Evolutionary conservation across 768 basidiomycete species (phyloP), one percentile per base, ranked within the genome.

Genomic region (Psilocybe cyanescens): DNA sequence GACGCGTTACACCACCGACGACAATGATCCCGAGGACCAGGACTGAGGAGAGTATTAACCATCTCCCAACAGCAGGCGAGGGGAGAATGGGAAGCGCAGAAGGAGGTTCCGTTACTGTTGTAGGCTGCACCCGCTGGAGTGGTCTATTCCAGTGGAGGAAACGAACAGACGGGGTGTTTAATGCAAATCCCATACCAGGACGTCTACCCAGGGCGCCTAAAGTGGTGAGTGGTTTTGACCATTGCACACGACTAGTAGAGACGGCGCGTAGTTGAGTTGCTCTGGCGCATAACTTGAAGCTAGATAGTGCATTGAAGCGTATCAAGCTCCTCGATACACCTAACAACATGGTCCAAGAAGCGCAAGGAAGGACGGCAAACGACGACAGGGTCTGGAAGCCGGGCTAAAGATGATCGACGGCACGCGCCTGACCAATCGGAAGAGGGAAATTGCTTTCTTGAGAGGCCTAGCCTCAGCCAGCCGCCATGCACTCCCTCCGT

Each of bases 1-100:
- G 84, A 46, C 97, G 90, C 2, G 97, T 99, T 61, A 99, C 85
- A 8, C 97, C 97, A 30, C 97, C 97, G 4, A 99, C 92, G 56
- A 99, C 90, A 68, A 99, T 88, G 71, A 99, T 93, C 17, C 88
- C 89, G 65, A 99, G 90, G 24, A 97, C 94, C 33, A 99, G 79
- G 4, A 85, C 86, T 0, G 95, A 91, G 14, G 94, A 96, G 54
- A 84, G 72, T 69, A 96, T 81, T 16, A 99, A 85, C 95, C 97
- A 98, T 60, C 83, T 80, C 6, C 89, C 91, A 9, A 97, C 91
- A 5, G 84, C 76, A 0, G 87, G 88, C 5, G 88, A 77, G 3
- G 92, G 81, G 16, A 93, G 81, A 8, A 86, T 75, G 0, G 87
- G 89, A 2, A 86, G 71, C 70, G 75, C 31, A 58, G 55, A 58